A percentile compares a stretch with the other conserved stretches of the same genome.
These are phyloP conservation scores for Pistacia atlantica DNA, from an alignment of 345 rosid genomes.

Conservation along the genomic window DNA sequence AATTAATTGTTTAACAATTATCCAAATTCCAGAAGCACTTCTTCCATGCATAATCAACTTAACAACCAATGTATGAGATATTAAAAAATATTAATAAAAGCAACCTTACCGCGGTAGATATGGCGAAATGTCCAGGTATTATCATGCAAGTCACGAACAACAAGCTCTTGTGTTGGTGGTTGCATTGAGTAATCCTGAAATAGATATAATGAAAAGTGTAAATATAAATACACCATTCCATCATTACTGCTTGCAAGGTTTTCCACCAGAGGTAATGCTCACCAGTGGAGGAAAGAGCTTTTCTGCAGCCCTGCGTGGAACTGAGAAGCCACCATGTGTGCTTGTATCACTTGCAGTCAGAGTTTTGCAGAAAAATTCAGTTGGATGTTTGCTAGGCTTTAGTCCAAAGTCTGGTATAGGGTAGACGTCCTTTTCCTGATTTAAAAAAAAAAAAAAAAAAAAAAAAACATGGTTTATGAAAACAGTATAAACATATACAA, in stretches of 20 bases:
- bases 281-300: conserved; percentile 96
- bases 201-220: neutral
- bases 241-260: neutral
- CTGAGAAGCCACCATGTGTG: conserved; percentile 99
- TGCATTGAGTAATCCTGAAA: conserved; percentile 89
- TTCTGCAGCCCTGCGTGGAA: conserved; percentile 98
- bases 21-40: neutral
- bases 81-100: conserved; percentile 4
- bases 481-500: neutral
- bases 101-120: conserved; percentile 77
- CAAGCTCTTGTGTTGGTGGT: conserved; percentile 96
- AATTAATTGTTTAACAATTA: neutral
- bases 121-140: conserved; percentile 98
- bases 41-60: neutral
- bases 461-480: conserved; percentile 2
- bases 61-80: neutral
- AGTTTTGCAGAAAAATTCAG: conserved; percentile 93
- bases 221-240: neutral
- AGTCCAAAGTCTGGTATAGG: conserved; percentile 89
- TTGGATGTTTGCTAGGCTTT: conserved; percentile 84
- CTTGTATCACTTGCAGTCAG: conserved; percentile 98
- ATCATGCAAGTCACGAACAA: conserved; percentile 90
- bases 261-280: conserved; percentile 26
- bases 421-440: conserved; percentile 88
- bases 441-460: neutral